Evolutionary conservation across 148 eudicot genomes (phyloP).

Genomic region (Camellia lanceoleosa): DNA sequence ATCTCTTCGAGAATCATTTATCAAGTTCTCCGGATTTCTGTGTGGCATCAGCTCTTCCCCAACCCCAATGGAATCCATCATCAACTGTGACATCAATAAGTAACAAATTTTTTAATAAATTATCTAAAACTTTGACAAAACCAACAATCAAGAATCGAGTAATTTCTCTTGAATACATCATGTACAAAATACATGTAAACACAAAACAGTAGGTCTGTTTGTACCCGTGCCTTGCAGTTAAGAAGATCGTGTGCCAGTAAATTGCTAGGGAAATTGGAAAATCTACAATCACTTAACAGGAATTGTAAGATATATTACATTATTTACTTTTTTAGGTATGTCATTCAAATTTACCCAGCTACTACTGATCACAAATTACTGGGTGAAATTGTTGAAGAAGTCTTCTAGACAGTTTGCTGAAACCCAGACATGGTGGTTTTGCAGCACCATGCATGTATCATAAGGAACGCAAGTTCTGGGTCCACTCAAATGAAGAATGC

Average conservation of each 20-base stretch:
- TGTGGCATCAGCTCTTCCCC: conserved; percentile 94
- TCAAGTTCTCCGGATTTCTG: conserved; percentile 31
- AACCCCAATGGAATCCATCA: conserved; percentile 54
- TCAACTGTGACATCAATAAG: conserved; percentile 45
- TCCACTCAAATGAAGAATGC: neutral
- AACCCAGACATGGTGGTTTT: neutral
- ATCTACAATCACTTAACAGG: neutral
- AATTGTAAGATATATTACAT: neutral
- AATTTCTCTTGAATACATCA: neutral
- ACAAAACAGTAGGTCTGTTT: neutral
- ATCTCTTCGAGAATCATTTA: conserved; percentile 19
- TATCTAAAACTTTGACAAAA: too few relatives aligned
- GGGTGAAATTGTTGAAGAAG: neutral
- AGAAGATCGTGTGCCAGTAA: neutral
- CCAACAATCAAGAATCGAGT: neutral
- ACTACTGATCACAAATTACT: neutral
- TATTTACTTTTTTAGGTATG: neutral
- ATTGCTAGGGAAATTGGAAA: neutral
- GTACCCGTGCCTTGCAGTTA: neutral
- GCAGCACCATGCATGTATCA: neutral
- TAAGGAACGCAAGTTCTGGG: neutral
- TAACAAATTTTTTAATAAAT: neutral
- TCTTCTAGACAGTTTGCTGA: neutral
- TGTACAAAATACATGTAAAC: neutral
- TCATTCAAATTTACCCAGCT: neutral